phyloP scores from a whole-genome alignment of 192 early-diverging fungal species.

The Paraglomus brasilianum region DNA sequence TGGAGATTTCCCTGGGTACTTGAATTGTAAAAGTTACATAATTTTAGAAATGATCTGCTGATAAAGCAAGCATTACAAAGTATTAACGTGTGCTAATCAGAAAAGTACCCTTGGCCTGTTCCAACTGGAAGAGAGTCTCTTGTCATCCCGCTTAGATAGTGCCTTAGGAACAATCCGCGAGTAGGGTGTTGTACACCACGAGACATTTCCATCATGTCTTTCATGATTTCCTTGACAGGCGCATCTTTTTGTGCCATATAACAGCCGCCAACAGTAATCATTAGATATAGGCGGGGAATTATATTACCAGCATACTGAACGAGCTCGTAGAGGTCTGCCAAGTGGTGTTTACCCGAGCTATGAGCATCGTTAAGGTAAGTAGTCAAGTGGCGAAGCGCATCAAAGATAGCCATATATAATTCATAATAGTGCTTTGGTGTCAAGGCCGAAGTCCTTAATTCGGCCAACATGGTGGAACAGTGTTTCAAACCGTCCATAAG shows the following conservation, averaged over 20 bases:
- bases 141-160: slow-evolving; percentile 94
- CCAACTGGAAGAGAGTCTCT: slow-evolving; percentile 91
- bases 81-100: background rate
- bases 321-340: slow-evolving; percentile 95
- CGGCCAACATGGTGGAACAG: slow-evolving; percentile 95
- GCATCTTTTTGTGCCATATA: slow-evolving; percentile 94
- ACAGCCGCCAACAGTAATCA: slow-evolving; percentile 97
- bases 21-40: slow-evolving; percentile 6
- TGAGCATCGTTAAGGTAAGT: slow-evolving; percentile 92
- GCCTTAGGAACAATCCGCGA: slow-evolving; percentile 93
- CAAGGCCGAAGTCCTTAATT: slow-evolving; percentile 91
- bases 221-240: slow-evolving; percentile 94
- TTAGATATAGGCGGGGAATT: slow-evolving; percentile 97
- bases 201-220: slow-evolving; percentile 99
- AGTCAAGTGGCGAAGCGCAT: slow-evolving; percentile 91
- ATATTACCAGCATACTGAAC: slow-evolving; percentile 99
- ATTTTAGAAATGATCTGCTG: background rate
- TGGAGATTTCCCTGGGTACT: slow-evolving; percentile 81
- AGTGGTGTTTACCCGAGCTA: slow-evolving; percentile 70
- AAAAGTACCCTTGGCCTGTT: slow-evolving; percentile 49
- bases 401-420: slow-evolving; percentile 99
- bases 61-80: slow-evolving; percentile 22
- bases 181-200: slow-evolving; percentile 98
- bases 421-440: slow-evolving; percentile 99
- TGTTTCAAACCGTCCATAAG: slow-evolving; percentile 98